Evolutionary conservation across 2,329 filamentous ascomycete genomes (phyloP).

Genomic region (Botrytis fragariae): DNA sequence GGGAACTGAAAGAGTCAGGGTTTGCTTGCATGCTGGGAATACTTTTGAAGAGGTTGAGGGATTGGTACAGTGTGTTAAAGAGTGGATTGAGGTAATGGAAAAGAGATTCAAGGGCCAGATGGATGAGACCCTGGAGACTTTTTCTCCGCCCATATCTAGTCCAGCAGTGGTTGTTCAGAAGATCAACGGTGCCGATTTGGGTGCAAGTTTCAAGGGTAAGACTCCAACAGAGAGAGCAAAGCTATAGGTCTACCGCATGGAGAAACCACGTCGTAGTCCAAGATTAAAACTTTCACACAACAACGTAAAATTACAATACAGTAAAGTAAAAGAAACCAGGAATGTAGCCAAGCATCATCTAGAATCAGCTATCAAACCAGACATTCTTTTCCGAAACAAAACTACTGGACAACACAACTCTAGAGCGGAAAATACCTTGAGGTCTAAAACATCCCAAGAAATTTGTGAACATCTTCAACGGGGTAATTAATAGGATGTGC

Average conservation of each 20-base stretch:
- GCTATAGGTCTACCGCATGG: background rate
- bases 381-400: background rate
- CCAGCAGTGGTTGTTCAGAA: background rate
- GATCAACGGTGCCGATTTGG: background rate
- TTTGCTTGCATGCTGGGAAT: conserved; percentile 69
- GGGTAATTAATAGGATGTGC: background rate
- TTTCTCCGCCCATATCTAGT: too few species aligned
- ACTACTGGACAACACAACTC: background rate
- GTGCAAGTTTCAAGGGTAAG: background rate
- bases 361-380: background rate
- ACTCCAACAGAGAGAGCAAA: background rate
- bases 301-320: background rate
- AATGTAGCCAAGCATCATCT: background rate
- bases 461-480: background rate
- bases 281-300: background rate
- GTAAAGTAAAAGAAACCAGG: background rate
- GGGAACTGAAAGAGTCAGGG: conserved; percentile 61
- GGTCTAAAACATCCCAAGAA: background rate
- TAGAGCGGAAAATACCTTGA: background rate
- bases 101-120: background rate
- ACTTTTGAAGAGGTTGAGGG: conserved; percentile 54
- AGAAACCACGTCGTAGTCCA: background rate
- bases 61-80: conserved; percentile 39
- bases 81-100: conserved; percentile 28
- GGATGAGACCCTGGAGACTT: background rate